Percentiles rank a stretch among this genome's conserved stretches.
phyloP scores from a whole-genome alignment of 257 asterid genomes.

The Solanum bulbocastanum region DNA sequence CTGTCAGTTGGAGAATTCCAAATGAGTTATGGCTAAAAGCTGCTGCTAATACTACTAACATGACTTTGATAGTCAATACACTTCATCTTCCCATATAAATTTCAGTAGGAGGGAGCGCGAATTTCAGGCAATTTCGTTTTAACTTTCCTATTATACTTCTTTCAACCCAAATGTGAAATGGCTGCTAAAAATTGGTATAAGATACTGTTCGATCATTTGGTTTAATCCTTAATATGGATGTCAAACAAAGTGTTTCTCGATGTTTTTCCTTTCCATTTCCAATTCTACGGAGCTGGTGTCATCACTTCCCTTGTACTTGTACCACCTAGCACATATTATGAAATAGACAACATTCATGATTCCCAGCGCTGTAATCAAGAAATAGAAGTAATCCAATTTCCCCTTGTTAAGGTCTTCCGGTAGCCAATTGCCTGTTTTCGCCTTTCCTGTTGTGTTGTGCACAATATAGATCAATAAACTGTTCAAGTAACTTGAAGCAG shows the following conservation, averaged over 20 bases:
- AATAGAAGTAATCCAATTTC: slow-evolving; percentile 57
- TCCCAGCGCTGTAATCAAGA: slow-evolving; percentile 35
- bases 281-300: slow-evolving; percentile 7
- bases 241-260: slow-evolving; percentile 30
- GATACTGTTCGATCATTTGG: background rate
- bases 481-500: slow-evolving; percentile 41
- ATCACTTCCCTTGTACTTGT: slow-evolving; percentile 47
- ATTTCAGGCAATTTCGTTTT: background rate
- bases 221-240: background rate
- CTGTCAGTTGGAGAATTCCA: background rate
- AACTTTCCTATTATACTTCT: background rate
- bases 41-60: background rate
- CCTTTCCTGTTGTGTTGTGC: slow-evolving; percentile 29
- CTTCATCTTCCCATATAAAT: background rate
- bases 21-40: background rate
- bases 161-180: background rate
- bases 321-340: slow-evolving; percentile 54
- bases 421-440: slow-evolving; percentile 48
- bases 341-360: slow-evolving; percentile 37
- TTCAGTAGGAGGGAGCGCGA: background rate
- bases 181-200: background rate
- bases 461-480: slow-evolving; percentile 35
- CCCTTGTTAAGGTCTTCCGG: slow-evolving; percentile 77
- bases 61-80: background rate
- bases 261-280: slow-evolving; percentile 31